Base-by-base conservation (phyloP, 148 eudicot species). In the Nepenthes gracilis region DNA sequence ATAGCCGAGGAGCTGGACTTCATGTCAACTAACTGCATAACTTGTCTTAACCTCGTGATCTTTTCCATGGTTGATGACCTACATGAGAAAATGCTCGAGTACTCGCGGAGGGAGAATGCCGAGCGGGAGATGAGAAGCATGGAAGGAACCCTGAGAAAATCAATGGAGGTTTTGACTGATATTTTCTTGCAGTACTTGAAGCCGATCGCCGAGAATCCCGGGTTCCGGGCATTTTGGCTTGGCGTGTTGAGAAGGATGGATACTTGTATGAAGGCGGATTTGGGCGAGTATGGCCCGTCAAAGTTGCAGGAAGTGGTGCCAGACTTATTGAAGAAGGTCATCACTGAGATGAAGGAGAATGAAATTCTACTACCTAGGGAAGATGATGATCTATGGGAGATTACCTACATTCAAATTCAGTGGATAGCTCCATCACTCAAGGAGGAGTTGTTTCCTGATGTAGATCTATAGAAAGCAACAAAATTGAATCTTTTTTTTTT, bases 361-460 rank as follows among this genome's bases (percentile, higher is more conserved):
- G 72, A 74, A 33, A 73, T 93, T 6, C 63, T 93, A 64, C 80
- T 76, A 49, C 82, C 73, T 0, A 69, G 64, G 35, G 96, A 83
- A 70, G 88, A 79, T 35, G 95, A 92, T 67, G 95, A 89, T 68
- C 64, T 88, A 13, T 93, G 99, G 96, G 96, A 93, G 66, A 86
- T 76, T 23, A 93, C 96, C 0, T 84, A 77, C 63, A 79, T 86
- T 64, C 95, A 93, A 75, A 93, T 93, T 62, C 99, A 88, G 37
- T 93, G 99, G 99, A 93, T 93, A 36, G 96, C 99, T 79, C 96
- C 99, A 47, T 72, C 81, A 5, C 67, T 93, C 32, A 85, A 82
- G 54, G 85, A 85, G 43, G 89, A 88, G 64, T 68, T 88, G 35
- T 93, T 83, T 61, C 85, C 94, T 34, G 94, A 84, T 38, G 72